Conservation (phyloP, 176 grass and related monocot genomes). For the Bothriochloa decipiens region DNA sequence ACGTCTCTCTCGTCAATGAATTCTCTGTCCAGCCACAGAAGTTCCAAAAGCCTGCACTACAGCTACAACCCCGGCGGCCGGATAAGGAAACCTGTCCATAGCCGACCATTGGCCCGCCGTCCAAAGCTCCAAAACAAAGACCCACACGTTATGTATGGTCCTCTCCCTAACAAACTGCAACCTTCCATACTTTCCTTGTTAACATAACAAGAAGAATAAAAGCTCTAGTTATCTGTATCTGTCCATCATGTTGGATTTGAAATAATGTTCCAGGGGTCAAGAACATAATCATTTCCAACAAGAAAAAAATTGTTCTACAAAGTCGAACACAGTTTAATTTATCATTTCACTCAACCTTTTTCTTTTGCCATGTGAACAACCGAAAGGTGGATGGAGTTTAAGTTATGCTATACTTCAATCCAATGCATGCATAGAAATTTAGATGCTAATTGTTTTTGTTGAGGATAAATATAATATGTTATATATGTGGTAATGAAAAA, state of each 20-base stretch:
- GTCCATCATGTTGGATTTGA: not conserved
- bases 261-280: not conserved
- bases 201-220: not conserved
- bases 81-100: conserved; percentile 17
- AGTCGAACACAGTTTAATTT: not conserved
- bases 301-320: not conserved
- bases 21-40: not conserved
- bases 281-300: not conserved
- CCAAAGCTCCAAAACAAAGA: conserved; percentile 22
- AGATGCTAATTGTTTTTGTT: not conserved
- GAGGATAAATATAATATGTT: not conserved
- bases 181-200: not conserved
- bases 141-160: not conserved
- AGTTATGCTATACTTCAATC: not conserved
- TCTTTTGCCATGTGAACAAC: not conserved
- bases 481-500: not conserved
- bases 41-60: not conserved
- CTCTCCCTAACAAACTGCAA: not conserved
- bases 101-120: not conserved
- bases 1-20: not conserved
- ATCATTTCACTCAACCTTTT: not conserved
- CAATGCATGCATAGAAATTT: too few relatives aligned
- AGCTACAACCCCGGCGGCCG: not conserved
- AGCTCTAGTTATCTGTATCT: not conserved
- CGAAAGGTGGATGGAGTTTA: not conserved